phyloP scores from a whole-genome alignment of 345 rosid species.

The Hypericum perforatum region DNA sequence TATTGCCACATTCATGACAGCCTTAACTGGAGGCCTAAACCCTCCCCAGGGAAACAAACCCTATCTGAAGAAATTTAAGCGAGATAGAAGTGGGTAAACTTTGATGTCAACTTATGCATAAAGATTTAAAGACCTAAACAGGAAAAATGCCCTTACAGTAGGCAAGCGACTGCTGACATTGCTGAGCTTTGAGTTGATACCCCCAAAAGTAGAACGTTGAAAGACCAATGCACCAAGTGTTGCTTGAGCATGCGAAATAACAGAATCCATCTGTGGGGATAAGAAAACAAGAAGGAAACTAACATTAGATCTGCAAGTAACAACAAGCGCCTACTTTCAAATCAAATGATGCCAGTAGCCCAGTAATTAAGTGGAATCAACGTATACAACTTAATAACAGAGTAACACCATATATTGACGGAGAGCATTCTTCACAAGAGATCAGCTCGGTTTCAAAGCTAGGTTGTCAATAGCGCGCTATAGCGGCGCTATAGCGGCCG shows the following conservation, averaged over 20 bases:
- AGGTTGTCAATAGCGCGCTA: no score
- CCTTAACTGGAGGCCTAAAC: no score
- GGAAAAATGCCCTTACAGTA: constrained; percentile 36
- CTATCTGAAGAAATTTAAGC: no score
- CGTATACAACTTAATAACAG: no score
- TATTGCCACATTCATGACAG: no score
- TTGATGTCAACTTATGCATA: neutral
- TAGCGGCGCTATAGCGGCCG: no score
- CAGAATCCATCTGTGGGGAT: constrained; percentile 74
- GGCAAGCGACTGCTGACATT: constrained; percentile 91
- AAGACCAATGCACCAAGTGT: constrained; percentile 76
- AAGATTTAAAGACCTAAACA: constrained; percentile 3
- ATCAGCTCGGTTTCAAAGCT: no score
- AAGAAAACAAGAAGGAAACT: constrained; percentile 14
- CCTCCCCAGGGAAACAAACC: no score
- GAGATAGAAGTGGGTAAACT: neutral
- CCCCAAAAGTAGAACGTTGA: constrained; percentile 91
- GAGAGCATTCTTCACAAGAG: no score
- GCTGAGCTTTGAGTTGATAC: constrained; percentile 84
- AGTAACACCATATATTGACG: no score
- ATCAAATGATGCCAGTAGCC: no score
- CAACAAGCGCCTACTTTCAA: neutral
- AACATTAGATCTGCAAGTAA: constrained; percentile 1
- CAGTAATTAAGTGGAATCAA: no score
- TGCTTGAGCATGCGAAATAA: constrained; percentile 92